Conservation (phyloP, 768 basidiomycete species). For the Terana coerulea region DNA sequence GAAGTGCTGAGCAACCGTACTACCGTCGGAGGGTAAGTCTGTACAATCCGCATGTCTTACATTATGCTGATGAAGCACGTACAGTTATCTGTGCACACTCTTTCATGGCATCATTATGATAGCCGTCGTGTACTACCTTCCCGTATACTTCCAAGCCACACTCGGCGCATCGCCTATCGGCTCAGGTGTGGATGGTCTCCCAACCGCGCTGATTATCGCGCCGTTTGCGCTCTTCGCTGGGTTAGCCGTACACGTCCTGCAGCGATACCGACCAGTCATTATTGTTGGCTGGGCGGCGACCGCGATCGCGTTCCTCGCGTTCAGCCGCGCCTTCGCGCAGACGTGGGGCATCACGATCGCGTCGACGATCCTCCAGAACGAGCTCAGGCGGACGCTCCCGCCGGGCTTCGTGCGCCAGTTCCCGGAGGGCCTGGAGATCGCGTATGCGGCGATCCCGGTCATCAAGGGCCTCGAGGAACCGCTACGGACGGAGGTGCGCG, state of each 20-base stretch:
- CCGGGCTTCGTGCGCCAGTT: constrained; percentile 30
- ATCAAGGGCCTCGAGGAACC: constrained; percentile 34
- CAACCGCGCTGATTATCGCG: constrained; percentile 24
- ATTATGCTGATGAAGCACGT: background rate
- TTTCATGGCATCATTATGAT: constrained; percentile 14
- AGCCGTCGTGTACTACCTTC: constrained; percentile 31
- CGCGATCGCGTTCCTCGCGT: constrained; percentile 30
- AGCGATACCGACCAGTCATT: constrained; percentile 27
- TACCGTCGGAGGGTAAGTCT: constrained; percentile 7
- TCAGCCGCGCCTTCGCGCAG: constrained; percentile 28
- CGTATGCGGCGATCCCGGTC: constrained; percentile 44
- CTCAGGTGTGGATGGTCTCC: constrained; percentile 23
- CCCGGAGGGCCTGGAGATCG: constrained; percentile 36
- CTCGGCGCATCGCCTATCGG: constrained; percentile 29
- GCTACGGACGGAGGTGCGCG: constrained; percentile 30
- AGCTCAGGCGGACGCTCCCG: constrained; percentile 39
- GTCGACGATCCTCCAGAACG: constrained; percentile 43
- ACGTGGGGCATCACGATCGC: constrained; percentile 51
- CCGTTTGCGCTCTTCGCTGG: constrained; percentile 28
- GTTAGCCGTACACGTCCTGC: constrained; percentile 17
- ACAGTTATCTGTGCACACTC: constrained; percentile 29
- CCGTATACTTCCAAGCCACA: constrained; percentile 42
- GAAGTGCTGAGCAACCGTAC: constrained; percentile 8
- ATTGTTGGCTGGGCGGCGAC: constrained; percentile 34
- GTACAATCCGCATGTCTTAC: background rate